These are phyloP conservation scores for Amesomyces nigricolor DNA, from an alignment of 2,329 filamentous ascomycete species.

Conservation along the genomic window DNA sequence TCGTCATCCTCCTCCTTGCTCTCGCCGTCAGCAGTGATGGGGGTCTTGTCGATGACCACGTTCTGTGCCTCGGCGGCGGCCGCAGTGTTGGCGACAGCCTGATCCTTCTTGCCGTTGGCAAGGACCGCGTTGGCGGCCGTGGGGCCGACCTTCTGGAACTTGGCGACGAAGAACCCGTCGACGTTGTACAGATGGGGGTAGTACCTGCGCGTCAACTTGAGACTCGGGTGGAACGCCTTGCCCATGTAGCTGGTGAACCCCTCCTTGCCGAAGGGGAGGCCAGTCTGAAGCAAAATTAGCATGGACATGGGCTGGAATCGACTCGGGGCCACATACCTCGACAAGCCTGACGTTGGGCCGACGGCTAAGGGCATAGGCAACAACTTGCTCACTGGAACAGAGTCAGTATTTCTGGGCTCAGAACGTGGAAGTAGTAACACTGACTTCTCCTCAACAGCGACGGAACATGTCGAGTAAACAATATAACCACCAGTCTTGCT, in stretches of 20 bases:
- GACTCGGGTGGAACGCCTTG: slow-evolving; percentile 81
- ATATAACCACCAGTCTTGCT: slow-evolving; percentile 92
- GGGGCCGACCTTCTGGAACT: slow-evolving; percentile 87
- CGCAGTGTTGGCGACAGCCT: slow-evolving; percentile 18
- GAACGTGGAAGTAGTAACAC: neutral
- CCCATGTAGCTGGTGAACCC: slow-evolving; percentile 88
- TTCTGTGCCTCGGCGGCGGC: slow-evolving; percentile 30
- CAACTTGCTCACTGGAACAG: slow-evolving; percentile 34
- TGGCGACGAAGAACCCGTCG: slow-evolving; percentile 96
- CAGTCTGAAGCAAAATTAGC: slow-evolving; percentile 45
- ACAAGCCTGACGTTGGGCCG: slow-evolving; percentile 92
- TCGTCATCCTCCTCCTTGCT: slow-evolving; percentile 41
- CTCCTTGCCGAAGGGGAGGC: slow-evolving; percentile 82
- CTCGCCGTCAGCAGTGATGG: slow-evolving; percentile 47
- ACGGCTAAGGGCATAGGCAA: slow-evolving; percentile 86
- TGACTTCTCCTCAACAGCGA: slow-evolving; percentile 76
- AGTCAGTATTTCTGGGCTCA: slow-evolving; percentile 3
- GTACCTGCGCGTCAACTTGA: slow-evolving; percentile 78
- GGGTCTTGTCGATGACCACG: slow-evolving; percentile 61
- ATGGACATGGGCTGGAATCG: neutral
- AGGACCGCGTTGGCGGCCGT: slow-evolving; percentile 56
- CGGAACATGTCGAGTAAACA: slow-evolving; percentile 94
- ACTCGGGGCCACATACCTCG: slow-evolving; percentile 38
- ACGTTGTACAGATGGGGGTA: slow-evolving; percentile 92
- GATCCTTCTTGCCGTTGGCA: slow-evolving; percentile 26